Base-by-base conservation (phyloP, 108 stramenopile genomes). In the Cyclotella atomus region DNA sequence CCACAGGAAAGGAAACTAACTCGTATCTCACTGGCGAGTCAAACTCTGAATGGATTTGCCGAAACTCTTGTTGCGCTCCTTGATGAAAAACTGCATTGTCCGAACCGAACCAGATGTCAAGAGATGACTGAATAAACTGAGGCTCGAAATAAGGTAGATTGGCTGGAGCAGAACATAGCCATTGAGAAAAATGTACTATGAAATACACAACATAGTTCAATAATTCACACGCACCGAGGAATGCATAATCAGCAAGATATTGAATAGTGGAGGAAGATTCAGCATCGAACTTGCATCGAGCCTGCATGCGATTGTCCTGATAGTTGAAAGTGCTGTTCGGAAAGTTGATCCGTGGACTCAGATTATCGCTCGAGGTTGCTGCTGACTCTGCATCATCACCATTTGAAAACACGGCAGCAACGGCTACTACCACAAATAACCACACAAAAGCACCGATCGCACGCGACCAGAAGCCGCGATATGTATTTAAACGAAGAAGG, bases 61-160 rank as follows among this genome's bases (percentile, higher is more conserved):
- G 46, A 19, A 65, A 65, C 27, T 23, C 20, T 49, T 24, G 23
- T 14, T 45, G 23, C 8, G 44, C 47, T 32, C 49, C 65, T 24
- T 36, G 23, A 29, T 65, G 43, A 20, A 30, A 44, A 49, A 65
- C 30, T 29, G 65, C 65, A 15, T 32, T 29, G 21, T 33, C 46
- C 28, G 24, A 15, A n/a, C 65, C 65, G 17, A 65, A 65, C 65
- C 65, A 65, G 17, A 6, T 65, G 29, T 65, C 47, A 14, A 65
- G 49, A 17, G 49, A 16, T 1, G 65, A 19, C 30, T 65, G 65
- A 50, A 65, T 65, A 25, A 15, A 49, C 0, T 49, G 46, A 65
- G 25, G 30, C 47, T 33, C 49, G 44, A 65, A 65, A 29, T 65
- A 65, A 49, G 65, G 24, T 45, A 65, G 23, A 19, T 30, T 65